phyloP scores from a whole-genome alignment of 1,284 basidiomycete genomes.

The Porogramme epimiltina region DNA sequence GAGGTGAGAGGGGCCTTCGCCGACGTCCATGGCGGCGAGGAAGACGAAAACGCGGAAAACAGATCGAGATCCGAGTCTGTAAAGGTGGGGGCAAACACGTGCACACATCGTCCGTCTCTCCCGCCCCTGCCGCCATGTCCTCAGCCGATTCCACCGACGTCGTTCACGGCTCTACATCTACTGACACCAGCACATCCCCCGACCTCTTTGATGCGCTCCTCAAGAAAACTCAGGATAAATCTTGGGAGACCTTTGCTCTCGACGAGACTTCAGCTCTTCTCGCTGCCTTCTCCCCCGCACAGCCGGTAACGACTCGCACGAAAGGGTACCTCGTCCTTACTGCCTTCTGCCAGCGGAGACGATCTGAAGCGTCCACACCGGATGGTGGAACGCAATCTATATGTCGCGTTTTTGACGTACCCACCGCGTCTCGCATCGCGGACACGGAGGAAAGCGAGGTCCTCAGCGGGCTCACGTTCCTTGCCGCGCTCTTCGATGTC shows the following conservation, averaged over 20 bases:
- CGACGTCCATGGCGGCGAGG: constrained; percentile 26
- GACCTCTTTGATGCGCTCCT: constrained; percentile 33
- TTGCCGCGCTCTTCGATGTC: constrained; percentile 76
- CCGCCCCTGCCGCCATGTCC: constrained; percentile 12
- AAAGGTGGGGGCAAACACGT: constrained; percentile 11
- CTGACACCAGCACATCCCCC: not conserved
- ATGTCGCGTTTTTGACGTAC: constrained; percentile 47
- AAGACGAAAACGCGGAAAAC: constrained; percentile 13
- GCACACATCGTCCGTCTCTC: constrained; percentile 4
- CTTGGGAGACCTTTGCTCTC: constrained; percentile 42
- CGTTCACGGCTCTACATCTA: not conserved
- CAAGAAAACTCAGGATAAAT: constrained; percentile 36
- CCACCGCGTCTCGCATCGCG: constrained; percentile 47
- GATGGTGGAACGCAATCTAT: constrained; percentile 53
- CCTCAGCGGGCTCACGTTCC: constrained; percentile 58
- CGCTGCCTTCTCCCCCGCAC: constrained; percentile 55
- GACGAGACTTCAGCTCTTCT: constrained; percentile 59
- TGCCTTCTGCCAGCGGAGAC: constrained; percentile 60
- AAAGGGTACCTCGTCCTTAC: constrained; percentile 71
- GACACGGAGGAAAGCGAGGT: constrained; percentile 55
- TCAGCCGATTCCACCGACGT: constrained; percentile 13
- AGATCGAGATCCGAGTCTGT: constrained; percentile 17
- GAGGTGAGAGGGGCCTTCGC: constrained; percentile 27
- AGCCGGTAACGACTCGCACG: constrained; percentile 45
- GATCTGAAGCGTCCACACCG: constrained; percentile 36